Base-by-base conservation (phyloP, 2,329 filamentous ascomycete genomes). In the Talaromyces sp. region DNA sequence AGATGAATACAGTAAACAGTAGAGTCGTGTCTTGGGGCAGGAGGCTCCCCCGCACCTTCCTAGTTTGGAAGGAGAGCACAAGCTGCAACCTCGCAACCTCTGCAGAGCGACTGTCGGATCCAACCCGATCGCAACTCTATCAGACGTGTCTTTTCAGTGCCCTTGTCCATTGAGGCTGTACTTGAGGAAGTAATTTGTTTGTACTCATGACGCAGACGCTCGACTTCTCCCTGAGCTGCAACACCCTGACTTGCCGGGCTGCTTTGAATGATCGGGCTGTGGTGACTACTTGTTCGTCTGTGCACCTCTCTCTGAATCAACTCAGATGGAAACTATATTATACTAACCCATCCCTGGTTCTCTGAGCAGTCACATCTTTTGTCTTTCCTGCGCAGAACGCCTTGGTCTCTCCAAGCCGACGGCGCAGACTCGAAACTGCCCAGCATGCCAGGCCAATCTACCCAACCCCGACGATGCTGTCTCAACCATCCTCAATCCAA, bases 261-360 rank as follows among this genome's bases (percentile, higher is more conserved):
- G 84, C 88, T 65, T 82, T 96, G 36, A 81, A 79, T 36, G 86
- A 90, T 47, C 82, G 84, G 64, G 93, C 92, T 11, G 82, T 96
- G 1, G 91, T 96, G 36, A 96, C 93, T 4, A 95, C 90, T 15
- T 98, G 93, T 85, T 92, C 89, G 91, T 90, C 72, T 67, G 79
- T 73, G 22, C 30, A 39, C 27, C 28, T 33, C 32, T 33, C 28
- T 66, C 39, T 33, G 52, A 19, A 39, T 9, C 64, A 39, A 39
- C 7, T n/a, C 17, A 39, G 17, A 8, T 36, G 33, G 33, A 4
- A 36, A 15, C 3, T 2, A 36, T 3, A 13, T 13, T 36, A 36
- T 36, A n/a, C 17, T 39, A 39, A 39, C 5, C 17, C 15, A 39
- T n/a, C 4, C 17, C 36, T 39, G 15, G 13, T n/a, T n/a, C 36